Evolutionary conservation across 371 early-diverging fungal species (phyloP).

Genomic region (Lichtheimia ornata): DNA sequence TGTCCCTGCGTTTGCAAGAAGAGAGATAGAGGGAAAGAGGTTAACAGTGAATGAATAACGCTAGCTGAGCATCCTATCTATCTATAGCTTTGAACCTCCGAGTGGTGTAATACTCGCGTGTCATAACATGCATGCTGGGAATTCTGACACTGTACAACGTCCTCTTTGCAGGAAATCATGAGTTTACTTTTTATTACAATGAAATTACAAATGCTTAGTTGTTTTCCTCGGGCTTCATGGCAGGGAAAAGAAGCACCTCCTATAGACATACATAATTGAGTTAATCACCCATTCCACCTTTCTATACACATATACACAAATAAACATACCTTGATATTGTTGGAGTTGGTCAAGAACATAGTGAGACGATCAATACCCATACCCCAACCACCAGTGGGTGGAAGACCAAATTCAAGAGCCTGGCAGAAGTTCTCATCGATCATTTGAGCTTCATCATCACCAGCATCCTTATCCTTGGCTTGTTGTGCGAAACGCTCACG

Average conservation of each 20-base stretch:
- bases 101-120: too few species aligned
- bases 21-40: not conserved
- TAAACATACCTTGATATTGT: conserved; percentile 83
- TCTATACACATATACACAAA: not conserved
- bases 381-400: conserved; percentile 99
- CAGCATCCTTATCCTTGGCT: conserved; percentile 95
- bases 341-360: conserved; percentile 99
- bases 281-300: not conserved
- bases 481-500: conserved; percentile 97
- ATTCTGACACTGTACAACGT: too few species aligned
- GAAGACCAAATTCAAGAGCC: conserved; percentile 98
- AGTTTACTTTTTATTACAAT: conserved; percentile 6
- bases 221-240: conserved; percentile 80
- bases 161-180: not conserved
- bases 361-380: conserved; percentile 98
- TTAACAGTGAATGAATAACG: too few species aligned
- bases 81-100: too few species aligned
- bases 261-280: conserved; percentile 40
- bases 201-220: conserved; percentile 21
- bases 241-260: conserved; percentile 97
- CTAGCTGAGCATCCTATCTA: too few species aligned
- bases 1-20: not conserved
- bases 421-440: conserved; percentile 99
- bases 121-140: too few species aligned
- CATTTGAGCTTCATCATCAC: conserved; percentile 99